These are phyloP conservation scores for Lasiosphaeria ovina DNA, from an alignment of 495 filamentous ascomycete genomes.

Conservation along the genomic window DNA sequence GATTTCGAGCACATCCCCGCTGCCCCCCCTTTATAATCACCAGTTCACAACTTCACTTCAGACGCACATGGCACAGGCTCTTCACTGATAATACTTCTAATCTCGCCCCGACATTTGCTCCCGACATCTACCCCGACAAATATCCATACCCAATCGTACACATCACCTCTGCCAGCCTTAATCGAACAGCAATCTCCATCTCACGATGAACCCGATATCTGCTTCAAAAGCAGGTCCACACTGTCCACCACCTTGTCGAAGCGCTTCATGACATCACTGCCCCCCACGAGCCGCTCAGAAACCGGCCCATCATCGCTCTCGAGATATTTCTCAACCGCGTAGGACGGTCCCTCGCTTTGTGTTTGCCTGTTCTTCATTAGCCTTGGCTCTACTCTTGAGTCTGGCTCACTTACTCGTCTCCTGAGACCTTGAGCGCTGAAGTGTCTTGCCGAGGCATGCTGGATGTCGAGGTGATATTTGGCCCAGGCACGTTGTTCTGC, in stretches of 20 bases:
- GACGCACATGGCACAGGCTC: no score
- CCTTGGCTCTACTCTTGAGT: not conserved
- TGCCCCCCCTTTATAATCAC: not conserved
- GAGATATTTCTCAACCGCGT: slow-evolving; percentile 21
- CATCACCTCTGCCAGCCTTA: not conserved
- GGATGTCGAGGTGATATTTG: not conserved
- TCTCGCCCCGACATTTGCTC: no score
- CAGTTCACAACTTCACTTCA: not conserved
- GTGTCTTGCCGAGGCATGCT: slow-evolving; percentile 5
- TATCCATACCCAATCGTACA: no score
- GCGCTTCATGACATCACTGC: slow-evolving; percentile 7
- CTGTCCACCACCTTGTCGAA: slow-evolving; percentile 6
- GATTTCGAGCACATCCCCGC: slow-evolving; percentile 11
- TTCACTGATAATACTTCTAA: no score
- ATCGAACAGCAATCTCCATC: not conserved
- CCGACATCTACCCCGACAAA: no score
- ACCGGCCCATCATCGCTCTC: slow-evolving; percentile 10
- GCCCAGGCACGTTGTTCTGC: no score
- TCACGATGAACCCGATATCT: slow-evolving; percentile 5
- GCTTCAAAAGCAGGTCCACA: slow-evolving; percentile 12
- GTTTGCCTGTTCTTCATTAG: not conserved
- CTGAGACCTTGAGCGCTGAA: slow-evolving; percentile 13
- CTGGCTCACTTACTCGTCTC: slow-evolving; percentile 19
- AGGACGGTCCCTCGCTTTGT: slow-evolving; percentile 7
- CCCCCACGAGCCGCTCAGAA: slow-evolving; percentile 22